Base-by-base conservation (phyloP, 495 filamentous ascomycete species). In the Filosporella fistucella region DNA sequence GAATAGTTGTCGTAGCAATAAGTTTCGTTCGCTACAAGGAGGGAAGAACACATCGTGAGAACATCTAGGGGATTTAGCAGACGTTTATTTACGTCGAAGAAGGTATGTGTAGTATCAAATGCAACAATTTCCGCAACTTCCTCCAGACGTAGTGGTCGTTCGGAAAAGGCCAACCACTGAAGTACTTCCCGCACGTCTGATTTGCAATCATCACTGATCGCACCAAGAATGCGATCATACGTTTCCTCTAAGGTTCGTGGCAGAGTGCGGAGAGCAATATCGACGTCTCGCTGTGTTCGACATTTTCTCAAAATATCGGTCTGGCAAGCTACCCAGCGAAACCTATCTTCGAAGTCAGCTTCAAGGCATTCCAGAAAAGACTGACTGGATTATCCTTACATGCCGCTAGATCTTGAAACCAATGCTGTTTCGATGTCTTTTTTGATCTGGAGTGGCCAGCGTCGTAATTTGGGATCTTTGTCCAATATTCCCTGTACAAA, bases 291-390 rank as follows among this genome's bases (percentile, higher is more conserved):
- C 18, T 44, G 42, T 38, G 63, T 50, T 17, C 42, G 42, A 51
- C 62, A 68, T 8, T 60, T 54, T 13, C 56, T 51, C 5, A 67
- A 52, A 0, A n/a, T 34, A 36, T 63, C 50, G 2, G 68, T 42
- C 41, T 71, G 66, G 30, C 64, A 71, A 6, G 45, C 51, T n/a
- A 56, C 63, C 63, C 61, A 69, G 36, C 63, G 60, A 47, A 69
- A 70, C 30, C 22, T 46, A n/a, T 24, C 16, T 5, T n/a, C n/a
- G n/a, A 9, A 4, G 22, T 28, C 7, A 43, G 24, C 14, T 43
- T 26, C 9, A 4, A 49, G 21, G n/a, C 4, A 14, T 9, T 3
- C 35, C 43, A n/a, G 40, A 24, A 13, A 59, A 13, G 20, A 28
- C 21, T 16, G 57, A 42, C 5, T 39, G 36, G 12, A 34, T 40